Conservation (phyloP, 371 early-diverging fungal species). For the Mortierella sp. region DNA sequence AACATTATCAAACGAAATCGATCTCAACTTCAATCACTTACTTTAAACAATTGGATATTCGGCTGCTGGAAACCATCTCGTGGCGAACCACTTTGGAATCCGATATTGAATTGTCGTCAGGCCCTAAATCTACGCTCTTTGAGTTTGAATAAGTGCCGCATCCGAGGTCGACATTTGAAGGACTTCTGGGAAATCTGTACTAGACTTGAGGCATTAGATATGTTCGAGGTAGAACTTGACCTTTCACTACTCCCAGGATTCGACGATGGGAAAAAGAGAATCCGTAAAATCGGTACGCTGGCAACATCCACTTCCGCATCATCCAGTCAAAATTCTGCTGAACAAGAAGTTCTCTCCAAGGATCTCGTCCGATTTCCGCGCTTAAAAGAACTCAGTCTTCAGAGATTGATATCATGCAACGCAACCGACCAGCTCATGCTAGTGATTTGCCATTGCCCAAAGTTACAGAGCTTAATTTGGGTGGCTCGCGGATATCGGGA, state of each 20-base stretch:
- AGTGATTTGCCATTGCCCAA: conserved; percentile 17
- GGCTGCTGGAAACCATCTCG: background rate
- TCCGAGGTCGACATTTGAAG: conserved; percentile 13
- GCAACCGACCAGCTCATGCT: background rate
- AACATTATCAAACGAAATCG: background rate
- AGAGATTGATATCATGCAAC: background rate
- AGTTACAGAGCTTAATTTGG: conserved; percentile 14
- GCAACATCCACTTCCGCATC: background rate
- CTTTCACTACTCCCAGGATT: background rate
- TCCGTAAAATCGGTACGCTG: no score
- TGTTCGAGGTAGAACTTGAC: background rate
- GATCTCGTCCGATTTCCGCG: conserved; percentile 14
- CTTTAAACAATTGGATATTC: background rate
- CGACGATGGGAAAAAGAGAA: background rate
- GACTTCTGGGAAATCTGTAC: conserved; percentile 18
- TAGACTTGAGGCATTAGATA: background rate
- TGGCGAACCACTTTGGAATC: background rate
- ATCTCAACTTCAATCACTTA: background rate
- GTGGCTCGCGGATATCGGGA: background rate
- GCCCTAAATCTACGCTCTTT: background rate
- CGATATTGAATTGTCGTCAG: background rate
- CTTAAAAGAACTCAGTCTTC: conserved; percentile 9
- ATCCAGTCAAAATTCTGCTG: background rate
- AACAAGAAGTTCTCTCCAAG: no score
- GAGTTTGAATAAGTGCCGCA: background rate